Base-by-base conservation (phyloP, 1,284 basidiomycete species). In the Kwoniella shivajii region DNA sequence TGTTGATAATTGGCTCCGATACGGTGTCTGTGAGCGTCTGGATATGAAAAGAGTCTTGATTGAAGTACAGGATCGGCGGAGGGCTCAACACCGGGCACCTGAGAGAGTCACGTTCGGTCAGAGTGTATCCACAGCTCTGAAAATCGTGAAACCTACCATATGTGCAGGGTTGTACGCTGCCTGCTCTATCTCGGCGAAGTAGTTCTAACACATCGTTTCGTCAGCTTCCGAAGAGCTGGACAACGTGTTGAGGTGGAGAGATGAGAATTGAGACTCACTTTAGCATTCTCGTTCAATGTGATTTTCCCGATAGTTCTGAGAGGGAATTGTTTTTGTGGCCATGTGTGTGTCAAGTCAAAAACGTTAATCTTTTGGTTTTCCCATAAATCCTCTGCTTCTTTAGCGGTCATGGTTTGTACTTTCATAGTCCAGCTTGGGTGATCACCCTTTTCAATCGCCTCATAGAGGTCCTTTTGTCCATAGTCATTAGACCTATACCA, bases 21-120 rank as follows among this genome's bases (percentile, higher is more conserved):
- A 27, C 78, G 87, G 81, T 93, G 88, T 60, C 91, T 86, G 77
- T 95, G 92, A 6, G 93, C 90, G 76, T 96, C 93, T 4, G 92
- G 90, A 83, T 97, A 97, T 10, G 90, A 91, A 86, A 95, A 96
- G 38, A 96, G 84, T 61, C 93, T 89, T 27, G 88, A 88, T 77
- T 96, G 93, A 62, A 96, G 82, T 60, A 96, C 89, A 16, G 93
- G 93, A 78, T 96, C 93, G 34, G 86, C 84, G 16, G 88, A 87
- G 33, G 91, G 84, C 81, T 95, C 93, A 68, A 93, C 84, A 74
- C 92, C 94, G 1, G 89, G 89, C 3, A n/a, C n/a, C n/a, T n/a
- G n/a, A n/a, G n/a, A n/a, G n/a, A n/a, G n/a, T n/a, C n/a, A n/a
- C n/a, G n/a, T n/a, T n/a, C n/a, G n/a, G n/a, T n/a, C n/a, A n/a